A percentile compares a stretch with the other conserved stretches of the same genome.
Evolutionary conservation across 768 basidiomycete genomes (phyloP).

Genomic region (Chiua virens): DNA sequence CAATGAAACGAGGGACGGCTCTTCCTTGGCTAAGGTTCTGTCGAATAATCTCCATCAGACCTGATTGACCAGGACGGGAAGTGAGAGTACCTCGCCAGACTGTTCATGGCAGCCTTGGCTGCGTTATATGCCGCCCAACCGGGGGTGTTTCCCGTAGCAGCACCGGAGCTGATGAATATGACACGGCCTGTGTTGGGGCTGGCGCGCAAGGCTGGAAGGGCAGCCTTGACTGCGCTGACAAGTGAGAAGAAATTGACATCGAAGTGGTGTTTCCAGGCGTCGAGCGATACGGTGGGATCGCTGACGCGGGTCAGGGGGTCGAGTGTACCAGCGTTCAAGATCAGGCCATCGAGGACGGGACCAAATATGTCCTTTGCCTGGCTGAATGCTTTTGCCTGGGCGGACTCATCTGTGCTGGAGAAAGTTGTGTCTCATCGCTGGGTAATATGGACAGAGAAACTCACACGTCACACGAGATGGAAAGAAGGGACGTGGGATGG

Average conservation of each 20-base stretch:
- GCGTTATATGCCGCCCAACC: slow-evolving; percentile 86
- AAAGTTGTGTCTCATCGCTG: not conserved
- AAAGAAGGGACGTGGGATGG: slow-evolving; percentile 44
- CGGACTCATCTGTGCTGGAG: slow-evolving; percentile 57
- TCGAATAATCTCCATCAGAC: slow-evolving; percentile 2
- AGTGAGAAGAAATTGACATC: slow-evolving; percentile 90
- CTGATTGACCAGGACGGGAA: slow-evolving; percentile 5
- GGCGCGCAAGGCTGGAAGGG: slow-evolving; percentile 68
- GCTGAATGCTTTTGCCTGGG: slow-evolving; percentile 55
- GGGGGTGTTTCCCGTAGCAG: slow-evolving; percentile 61
- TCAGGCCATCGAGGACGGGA: slow-evolving; percentile 64
- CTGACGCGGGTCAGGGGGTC: slow-evolving; percentile 66
- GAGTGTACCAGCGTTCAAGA: slow-evolving; percentile 83
- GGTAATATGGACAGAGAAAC: slow-evolving; percentile 30
- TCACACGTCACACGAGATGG: slow-evolving; percentile 75
- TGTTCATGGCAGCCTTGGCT: slow-evolving; percentile 88
- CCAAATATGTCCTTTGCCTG: slow-evolving; percentile 54
- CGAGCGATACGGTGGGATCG: slow-evolving; percentile 47
- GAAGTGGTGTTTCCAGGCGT: slow-evolving; percentile 70
- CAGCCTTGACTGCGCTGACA: slow-evolving; percentile 62
- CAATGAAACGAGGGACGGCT: slow-evolving; percentile 69
- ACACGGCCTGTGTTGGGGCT: slow-evolving; percentile 61
- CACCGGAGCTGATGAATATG: slow-evolving; percentile 85
- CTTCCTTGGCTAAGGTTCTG: slow-evolving; percentile 85
- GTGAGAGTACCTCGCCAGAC: slow-evolving; percentile 61